Evolutionary conservation across 2,329 filamentous ascomycete species (phyloP).

Genomic region (Pseudocercospora fijiensis): DNA sequence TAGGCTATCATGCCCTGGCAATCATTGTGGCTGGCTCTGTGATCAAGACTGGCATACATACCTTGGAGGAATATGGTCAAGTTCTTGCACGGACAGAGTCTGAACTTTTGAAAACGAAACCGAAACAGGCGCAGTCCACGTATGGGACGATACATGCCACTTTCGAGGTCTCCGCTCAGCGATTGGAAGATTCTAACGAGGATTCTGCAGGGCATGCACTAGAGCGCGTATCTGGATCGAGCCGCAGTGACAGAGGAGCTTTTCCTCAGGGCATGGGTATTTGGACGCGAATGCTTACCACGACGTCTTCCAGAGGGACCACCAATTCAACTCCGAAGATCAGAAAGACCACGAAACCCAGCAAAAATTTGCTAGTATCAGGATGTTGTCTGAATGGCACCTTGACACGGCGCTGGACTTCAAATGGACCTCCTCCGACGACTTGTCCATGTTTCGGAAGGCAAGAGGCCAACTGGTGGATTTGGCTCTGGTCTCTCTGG

Average conservation of each 20-base stretch:
- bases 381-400: neutral
- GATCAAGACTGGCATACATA: neutral
- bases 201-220: constrained; percentile 1
- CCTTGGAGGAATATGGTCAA: neutral
- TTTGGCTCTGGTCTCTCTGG: neutral
- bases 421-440: neutral
- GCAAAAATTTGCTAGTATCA: neutral
- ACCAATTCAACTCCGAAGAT: neutral
- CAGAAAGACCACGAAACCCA: neutral
- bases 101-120: neutral
- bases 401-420: constrained; percentile 1
- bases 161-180: constrained; percentile 3
- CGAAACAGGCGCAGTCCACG: constrained; percentile 1
- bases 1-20: neutral
- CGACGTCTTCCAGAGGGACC: too few species aligned
- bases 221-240: constrained; percentile 5
- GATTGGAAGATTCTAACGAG: neutral
- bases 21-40: constrained; percentile 3
- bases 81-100: neutral
- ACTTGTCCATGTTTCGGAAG: neutral
- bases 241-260: neutral
- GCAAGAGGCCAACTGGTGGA: neutral
- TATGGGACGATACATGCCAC: constrained; percentile 7
- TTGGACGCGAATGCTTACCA: too few species aligned
- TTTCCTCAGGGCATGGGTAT: neutral